Evolutionary conservation across 306 rosid species (phyloP), one percentile per base, ranked within the genome.

Genomic region (Acacia melanoxylon): DNA sequence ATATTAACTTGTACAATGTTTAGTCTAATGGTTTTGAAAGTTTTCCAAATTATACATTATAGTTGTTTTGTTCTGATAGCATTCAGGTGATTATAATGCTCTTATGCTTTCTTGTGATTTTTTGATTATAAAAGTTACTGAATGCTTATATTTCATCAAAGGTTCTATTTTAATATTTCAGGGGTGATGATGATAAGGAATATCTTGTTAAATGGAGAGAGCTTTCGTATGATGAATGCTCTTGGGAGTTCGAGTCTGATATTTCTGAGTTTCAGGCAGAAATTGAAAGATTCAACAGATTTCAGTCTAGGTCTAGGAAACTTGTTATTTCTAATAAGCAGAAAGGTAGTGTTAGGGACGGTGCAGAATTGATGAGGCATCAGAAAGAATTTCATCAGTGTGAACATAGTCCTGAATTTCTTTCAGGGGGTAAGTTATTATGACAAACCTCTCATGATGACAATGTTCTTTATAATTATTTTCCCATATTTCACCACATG

Each of bases 171-270:
- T 61, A 76, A 66, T 81, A 82, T 69, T 82, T 71, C 84, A 91
- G 95, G 87, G 93, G 85, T 48, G 87, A 83, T 1, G 89, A 83
- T 46, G 91, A 86, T 41, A 89, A 91, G 82, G 89, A 91, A 75
- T 91, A 89, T 83, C 82, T 88, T 81, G 90, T 91, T 52, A 91
- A 91, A 75, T 91, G 90, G 90, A 91, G 85, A 79, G 95, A 91
- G 86, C 92, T 91, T 83, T 0, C 90, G 7, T 91, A 91, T 52
- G 95, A 91, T 81, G 95, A 89, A 68, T 89, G 93, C 82, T 86
- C 79, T 81, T 91, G 95, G 95, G 95, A 91, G 76, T 85, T 69
- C 13, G 95, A 89, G 61, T 83, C 88, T 0, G 95, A 91, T 85
- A 89, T 91, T 80, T 86, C 91, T 75, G 86, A 92, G 42, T 91